These are phyloP conservation scores for Heliamphora pulchella DNA, from an alignment of 179 eudicot species.

Conservation along the genomic window DNA sequence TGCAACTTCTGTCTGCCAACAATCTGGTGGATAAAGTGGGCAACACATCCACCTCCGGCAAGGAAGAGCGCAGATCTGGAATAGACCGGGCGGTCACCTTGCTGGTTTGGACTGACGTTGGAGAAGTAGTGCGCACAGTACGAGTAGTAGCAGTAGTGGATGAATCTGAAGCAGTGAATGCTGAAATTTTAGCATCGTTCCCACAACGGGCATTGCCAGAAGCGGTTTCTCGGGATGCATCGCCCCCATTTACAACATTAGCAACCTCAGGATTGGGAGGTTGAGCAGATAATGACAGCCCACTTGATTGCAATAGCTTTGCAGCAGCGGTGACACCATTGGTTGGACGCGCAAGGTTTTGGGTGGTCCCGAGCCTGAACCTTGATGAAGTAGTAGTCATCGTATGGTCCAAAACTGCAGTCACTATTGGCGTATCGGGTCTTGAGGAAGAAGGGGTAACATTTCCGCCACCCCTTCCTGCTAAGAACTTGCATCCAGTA, in stretches of 20 bases:
- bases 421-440: constrained; percentile 38
- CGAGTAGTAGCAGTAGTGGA: constrained; percentile 3
- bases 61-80: constrained; percentile 26
- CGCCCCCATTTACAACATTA: background rate
- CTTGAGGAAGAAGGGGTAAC: constrained; percentile 19
- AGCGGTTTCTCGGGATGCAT: background rate
- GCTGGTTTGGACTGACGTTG: constrained; percentile 8
- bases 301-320: constrained; percentile 43
- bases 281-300: constrained; percentile 21
- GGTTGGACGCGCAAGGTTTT: constrained; percentile 11
- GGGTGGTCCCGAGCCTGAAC: constrained; percentile 18
- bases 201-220: background rate
- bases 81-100: constrained; percentile 7
- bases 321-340: constrained; percentile 36
- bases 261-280: constrained; percentile 3
- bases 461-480: background rate
- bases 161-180: background rate
- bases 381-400: constrained; percentile 41
- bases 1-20: constrained; percentile 9
- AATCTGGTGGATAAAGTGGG: constrained; percentile 13
- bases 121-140: constrained; percentile 17
- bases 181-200: background rate
- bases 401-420: constrained; percentile 22
- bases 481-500: background rate
- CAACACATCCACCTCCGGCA: constrained; percentile 25